Evolutionary conservation across 768 basidiomycete genomes (phyloP), one percentile per base, ranked within the genome.

Genomic region (Lactifluus rugatus): DNA sequence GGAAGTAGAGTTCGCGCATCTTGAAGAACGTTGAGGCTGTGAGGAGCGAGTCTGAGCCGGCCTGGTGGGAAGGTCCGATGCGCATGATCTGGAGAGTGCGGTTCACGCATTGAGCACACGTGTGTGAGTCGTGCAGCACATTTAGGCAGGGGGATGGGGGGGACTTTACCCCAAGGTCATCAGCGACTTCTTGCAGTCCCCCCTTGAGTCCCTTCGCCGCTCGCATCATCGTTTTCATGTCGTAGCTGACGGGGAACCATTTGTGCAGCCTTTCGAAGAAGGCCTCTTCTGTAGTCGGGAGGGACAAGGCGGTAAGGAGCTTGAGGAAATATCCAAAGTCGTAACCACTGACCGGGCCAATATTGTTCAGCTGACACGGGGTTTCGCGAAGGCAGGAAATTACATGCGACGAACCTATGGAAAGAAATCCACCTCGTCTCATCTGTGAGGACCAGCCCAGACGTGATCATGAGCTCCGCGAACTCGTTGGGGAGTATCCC

Each of bases 321-420:
- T 95, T 96, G 71, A 99, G 84, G 65, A 99, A 89, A 70, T 98
- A 99, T 36, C 96, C 96, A 73, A 99, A 98, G 72, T 99, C 96
- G 72, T 98, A 98, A 49, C 95, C 96, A 71, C 95, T 98, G 67
- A 31, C 25, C 47, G 39, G 55, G 28, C 28, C 39, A 2, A 31
- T 49, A 31, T 31, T 31, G 32, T 17, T 49, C 55, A 42, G 39
- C 32, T 32, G 21, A 25, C 47, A 32, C 28, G 31, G 11, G 17
- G 39, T 56, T 56, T 41, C 23, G 16, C 11, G 17, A 39, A 10
- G 10, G 28, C 14, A n/a, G 34, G 17, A 10, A 10, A 13, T 10
- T 23, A 51, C 17, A 42, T 48, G 45, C 10, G 48, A 75, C 87
- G 69, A 67, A 93, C 95, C 91, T 93, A 69, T 97, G 96, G 70